Percentiles rank a stretch among this genome's conserved stretches.
phyloP scores from a whole-genome alignment of 139 green algal species.

The Coelastrella sp. region DNA sequence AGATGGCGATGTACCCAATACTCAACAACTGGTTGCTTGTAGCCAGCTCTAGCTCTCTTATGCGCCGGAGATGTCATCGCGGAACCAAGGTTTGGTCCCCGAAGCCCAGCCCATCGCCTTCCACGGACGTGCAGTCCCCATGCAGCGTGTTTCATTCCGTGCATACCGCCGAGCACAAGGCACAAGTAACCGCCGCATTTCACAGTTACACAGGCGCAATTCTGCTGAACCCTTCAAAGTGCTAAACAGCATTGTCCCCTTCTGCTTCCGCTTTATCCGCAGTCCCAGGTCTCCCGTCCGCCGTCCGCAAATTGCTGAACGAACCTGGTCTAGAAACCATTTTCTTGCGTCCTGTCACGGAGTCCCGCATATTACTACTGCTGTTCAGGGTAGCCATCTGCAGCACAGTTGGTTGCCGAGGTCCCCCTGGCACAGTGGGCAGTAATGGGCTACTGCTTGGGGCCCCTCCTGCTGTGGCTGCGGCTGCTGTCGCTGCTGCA shows the following conservation, averaged over 20 bases:
- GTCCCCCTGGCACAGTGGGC: neutral
- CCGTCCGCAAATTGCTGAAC: neutral
- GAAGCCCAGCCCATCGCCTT: too few relatives aligned
- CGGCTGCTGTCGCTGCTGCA: neutral
- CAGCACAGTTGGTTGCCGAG: neutral
- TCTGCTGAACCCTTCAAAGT: too few relatives aligned
- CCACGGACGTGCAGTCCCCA: too few relatives aligned
- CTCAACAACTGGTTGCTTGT: too few relatives aligned
- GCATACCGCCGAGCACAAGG: too few relatives aligned
- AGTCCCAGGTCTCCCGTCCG: neutral
- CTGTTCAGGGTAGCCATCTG: constrained; percentile 25
- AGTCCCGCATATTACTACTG: constrained; percentile 15
- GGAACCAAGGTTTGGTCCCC: too few relatives aligned
- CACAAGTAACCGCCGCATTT: too few relatives aligned
- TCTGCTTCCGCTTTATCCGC: neutral
- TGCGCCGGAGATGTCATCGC: too few relatives aligned
- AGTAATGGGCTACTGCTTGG: neutral
- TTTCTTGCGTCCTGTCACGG: constrained; percentile 11
- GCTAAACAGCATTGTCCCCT: neutral
- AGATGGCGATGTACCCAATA: too few relatives aligned
- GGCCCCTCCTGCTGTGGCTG: neutral
- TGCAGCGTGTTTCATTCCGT: too few relatives aligned
- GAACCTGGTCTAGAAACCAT: constrained; percentile 14
- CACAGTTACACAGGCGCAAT: too few relatives aligned
- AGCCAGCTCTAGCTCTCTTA: too few relatives aligned